A percentile compares a stretch with the other conserved stretches of the same genome.
Evolutionary conservation across 2,329 filamentous ascomycete genomes (phyloP).

Genomic region (Fusarium sp.): DNA sequence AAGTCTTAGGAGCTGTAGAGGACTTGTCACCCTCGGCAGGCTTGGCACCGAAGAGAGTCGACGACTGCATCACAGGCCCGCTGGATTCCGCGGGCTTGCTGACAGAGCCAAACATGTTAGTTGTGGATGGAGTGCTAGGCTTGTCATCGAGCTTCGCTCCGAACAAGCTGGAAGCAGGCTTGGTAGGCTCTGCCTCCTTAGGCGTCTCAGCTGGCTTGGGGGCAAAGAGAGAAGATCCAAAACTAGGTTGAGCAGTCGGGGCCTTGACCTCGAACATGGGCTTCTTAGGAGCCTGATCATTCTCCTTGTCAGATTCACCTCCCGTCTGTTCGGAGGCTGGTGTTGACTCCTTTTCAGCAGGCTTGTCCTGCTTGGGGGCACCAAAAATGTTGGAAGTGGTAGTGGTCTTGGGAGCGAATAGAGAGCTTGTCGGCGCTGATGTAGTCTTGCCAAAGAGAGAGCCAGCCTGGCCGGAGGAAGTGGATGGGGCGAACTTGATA

Average conservation of each 20-base stretch:
- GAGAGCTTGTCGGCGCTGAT: constrained; percentile 44
- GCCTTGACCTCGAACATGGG: constrained; percentile 46
- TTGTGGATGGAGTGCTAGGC: constrained; percentile 36
- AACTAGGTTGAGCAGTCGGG: constrained; percentile 42
- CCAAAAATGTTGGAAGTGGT: constrained; percentile 51
- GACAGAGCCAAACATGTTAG: constrained; percentile 52
- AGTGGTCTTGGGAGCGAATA: constrained; percentile 52
- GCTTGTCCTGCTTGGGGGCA: constrained; percentile 46
- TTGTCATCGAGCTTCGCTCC: constrained; percentile 49
- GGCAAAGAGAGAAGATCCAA: constrained; percentile 47
- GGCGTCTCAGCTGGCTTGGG: constrained; percentile 46
- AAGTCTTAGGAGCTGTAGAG: constrained; percentile 31
- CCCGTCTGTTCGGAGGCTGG: constrained; percentile 44
- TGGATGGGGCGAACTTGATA: constrained; percentile 63
- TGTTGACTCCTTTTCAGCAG: constrained; percentile 42
- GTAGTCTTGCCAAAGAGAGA: constrained; percentile 47
- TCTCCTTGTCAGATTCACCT: constrained; percentile 58
- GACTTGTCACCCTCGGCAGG: constrained; percentile 44
- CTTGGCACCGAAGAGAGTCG: constrained; percentile 50
- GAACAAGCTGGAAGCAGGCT: constrained; percentile 49
- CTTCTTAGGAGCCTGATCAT: constrained; percentile 51
- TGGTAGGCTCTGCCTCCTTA: constrained; percentile 43
- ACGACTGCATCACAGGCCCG: constrained; percentile 41
- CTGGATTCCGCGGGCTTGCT: constrained; percentile 47
- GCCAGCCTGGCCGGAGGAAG: constrained; percentile 42